Conservation (phyloP, 345 rosid species). For the Noccaea bulbosa region DNA sequence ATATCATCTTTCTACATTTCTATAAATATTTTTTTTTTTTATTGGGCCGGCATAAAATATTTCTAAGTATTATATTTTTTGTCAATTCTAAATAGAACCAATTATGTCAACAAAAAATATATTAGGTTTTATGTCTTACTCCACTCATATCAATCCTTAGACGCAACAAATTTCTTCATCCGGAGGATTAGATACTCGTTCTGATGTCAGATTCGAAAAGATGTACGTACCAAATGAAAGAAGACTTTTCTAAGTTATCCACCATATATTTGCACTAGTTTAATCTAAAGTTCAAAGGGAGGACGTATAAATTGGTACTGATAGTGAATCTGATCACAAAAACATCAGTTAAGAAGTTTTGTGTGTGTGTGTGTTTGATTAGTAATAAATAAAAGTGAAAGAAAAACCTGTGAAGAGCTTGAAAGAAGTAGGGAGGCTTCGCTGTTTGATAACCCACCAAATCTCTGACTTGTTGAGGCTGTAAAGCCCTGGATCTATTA, state of each 20-base stretch:
- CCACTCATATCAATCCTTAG: slow-evolving; percentile 11
- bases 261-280: no score
- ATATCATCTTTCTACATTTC: neutral
- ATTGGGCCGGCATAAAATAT: no score
- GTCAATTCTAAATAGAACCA: neutral
- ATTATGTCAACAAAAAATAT: neutral
- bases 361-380: neutral
- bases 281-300: no score
- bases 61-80: no score
- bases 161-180: neutral
- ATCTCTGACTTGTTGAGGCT: slow-evolving; percentile 79
- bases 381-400: neutral
- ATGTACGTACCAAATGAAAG: neutral
- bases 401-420: slow-evolving; percentile 83
- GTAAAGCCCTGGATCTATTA: slow-evolving; percentile 87
- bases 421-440: slow-evolving; percentile 89
- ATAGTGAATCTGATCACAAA: neutral
- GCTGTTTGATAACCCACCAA: slow-evolving; percentile 76
- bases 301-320: neutral
- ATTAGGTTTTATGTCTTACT: slow-evolving; percentile 8
- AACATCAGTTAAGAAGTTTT: neutral
- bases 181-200: neutral
- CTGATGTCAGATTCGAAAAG: neutral
- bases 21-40: neutral
- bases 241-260: no score